A percentile compares a stretch with the other conserved stretches of the same genome.
Conservation (phyloP, 139 green algal genomes). For the Micractinium sp. region DNA sequence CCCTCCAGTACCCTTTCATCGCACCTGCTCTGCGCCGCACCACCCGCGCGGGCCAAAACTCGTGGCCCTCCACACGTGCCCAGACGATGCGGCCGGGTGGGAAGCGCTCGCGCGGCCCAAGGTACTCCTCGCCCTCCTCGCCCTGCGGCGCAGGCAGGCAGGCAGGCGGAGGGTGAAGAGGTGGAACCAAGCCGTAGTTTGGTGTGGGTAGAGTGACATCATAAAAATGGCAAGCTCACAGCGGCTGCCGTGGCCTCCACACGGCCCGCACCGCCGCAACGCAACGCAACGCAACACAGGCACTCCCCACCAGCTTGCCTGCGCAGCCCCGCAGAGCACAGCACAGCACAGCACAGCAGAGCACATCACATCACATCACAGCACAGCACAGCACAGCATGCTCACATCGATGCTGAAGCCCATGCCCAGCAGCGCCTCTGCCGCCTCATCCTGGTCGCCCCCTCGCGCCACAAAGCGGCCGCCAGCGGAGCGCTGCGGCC, state of each 20-base stretch:
- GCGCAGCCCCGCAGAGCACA: no score
- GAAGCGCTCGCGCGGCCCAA: slow-evolving; percentile 47
- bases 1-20: not conserved
- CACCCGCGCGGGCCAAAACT: slow-evolving; percentile 90
- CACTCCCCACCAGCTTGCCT: not conserved
- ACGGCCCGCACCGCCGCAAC: no score
- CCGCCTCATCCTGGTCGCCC: slow-evolving; percentile 69
- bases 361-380: not conserved
- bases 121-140: slow-evolving; percentile 46
- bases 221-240: not conserved
- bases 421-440: slow-evolving; percentile 81
- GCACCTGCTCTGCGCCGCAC: slow-evolving; percentile 73
- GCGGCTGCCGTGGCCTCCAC: not conserved
- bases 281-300: not conserved
- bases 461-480: slow-evolving; percentile 9
- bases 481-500: slow-evolving; percentile 19
- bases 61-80: slow-evolving; percentile 93
- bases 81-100: slow-evolving; percentile 83
- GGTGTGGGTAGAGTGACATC: no score
- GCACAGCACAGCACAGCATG: not conserved
- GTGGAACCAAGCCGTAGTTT: not conserved
- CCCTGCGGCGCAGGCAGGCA: not conserved
- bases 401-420: slow-evolving; percentile 46
- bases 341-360: not conserved
- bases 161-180: not conserved